Conservation (phyloP, 441 rosid genomes). For the Eutrema salsugineum region DNA sequence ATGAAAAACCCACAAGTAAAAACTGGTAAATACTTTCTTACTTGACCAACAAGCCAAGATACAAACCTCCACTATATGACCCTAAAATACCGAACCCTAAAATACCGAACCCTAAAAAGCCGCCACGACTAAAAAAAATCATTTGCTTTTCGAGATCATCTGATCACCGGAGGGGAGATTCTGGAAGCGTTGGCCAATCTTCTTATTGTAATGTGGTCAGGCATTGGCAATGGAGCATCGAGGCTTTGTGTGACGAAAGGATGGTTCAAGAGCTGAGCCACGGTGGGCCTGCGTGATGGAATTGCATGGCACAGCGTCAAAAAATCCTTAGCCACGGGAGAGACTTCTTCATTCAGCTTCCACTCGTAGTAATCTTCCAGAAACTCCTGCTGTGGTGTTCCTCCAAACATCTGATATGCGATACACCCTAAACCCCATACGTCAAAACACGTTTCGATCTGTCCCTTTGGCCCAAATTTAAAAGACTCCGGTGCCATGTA, state of each 20-base stretch:
- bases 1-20: too few relatives aligned
- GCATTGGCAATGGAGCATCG: background rate
- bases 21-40: too few relatives aligned
- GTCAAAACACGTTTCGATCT: background rate
- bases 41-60: too few relatives aligned
- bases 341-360: background rate
- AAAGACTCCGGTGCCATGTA: background rate
- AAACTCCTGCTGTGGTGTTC: background rate
- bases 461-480: background rate
- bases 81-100: too few relatives aligned
- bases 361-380: background rate
- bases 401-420: conserved; percentile 8
- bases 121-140: too few relatives aligned
- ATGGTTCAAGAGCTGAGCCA: background rate
- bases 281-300: background rate
- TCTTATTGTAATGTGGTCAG: background rate
- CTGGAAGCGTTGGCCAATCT: background rate
- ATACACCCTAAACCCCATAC: conserved; percentile 12
- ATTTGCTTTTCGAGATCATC: too few relatives aligned
- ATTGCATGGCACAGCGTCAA: background rate
- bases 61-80: too few relatives aligned
- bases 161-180: too few relatives aligned
- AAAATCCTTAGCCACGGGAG: background rate
- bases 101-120: too few relatives aligned
- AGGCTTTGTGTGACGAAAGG: background rate